Evolutionary conservation across 1,139 yeast species (phyloP), one percentile per base, ranked within the genome.

Genomic region (Candida sanyaensis): DNA sequence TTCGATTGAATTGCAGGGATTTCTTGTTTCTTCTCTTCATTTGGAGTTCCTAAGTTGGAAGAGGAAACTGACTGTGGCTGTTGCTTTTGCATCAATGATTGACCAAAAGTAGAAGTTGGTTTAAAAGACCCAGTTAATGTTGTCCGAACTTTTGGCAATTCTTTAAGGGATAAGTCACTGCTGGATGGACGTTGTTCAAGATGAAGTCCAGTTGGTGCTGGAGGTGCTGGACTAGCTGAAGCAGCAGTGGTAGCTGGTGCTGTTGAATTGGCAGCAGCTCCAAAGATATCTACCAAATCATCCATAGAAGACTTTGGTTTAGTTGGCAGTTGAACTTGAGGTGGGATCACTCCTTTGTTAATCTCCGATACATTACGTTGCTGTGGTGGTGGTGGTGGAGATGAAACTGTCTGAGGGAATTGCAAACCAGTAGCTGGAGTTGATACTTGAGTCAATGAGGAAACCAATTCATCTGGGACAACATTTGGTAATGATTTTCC

Each of bases 401-500:
- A 47, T n/a, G 44, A 31, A 6, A 67, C 66, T 1, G 65, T 62
- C 11, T 36, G 39, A n/a, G 39, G 6, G 39, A 36, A 36, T 24
- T 36, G 39, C 24, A 29, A 36, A 23, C 10, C 24, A 28, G 60
- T 60, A 8, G 56, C 50, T 17, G 72, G 71, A 43, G 59, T 55
- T 28, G 65, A 60, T 17, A 46, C 46, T 10, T 64, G 64, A 40
- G 54, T 56, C 37, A 70, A 56, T 4, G 77, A 69, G 11, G 69
- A 64, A 47, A 83, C 62, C 54, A 84, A 69, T 24, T 75, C 68
- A 36, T 78, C 78, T 3, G 89, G 88, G 41, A 83, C 78, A 8
- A 82, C 76, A 55, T 83, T 80, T 2, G 99, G 99, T 55, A 93
- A 75, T 27, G 78, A 82, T 39, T 77, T 76, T 13, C 98, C 98